Base-by-base conservation (phyloP, 208 protist genomes). In the Wallacemonas sp. region DNA sequence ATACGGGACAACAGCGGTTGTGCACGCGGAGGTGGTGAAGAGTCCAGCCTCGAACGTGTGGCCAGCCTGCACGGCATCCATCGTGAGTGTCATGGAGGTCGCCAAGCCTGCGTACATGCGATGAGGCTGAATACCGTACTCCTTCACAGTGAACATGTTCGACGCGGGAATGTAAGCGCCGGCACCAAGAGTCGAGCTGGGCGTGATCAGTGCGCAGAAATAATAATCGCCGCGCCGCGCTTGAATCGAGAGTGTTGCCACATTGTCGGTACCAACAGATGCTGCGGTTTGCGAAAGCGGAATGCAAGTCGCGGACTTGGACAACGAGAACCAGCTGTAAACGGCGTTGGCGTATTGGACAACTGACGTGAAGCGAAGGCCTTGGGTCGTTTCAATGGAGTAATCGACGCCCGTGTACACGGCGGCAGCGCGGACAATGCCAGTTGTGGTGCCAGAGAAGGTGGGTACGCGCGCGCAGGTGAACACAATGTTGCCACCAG, bases 111-210 rank as follows among this genome's bases (percentile, higher is more conserved):
- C 34, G 69, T 93, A 93, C 68, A 93, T 69, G 1, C 64, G 78
- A 44, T 80, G 77, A 28, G 86, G 86, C 58, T 84, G 75, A 27
- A 93, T 44, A 34, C 78, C 80, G 49, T 90, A 93, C 68, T 89
- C 82, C 22, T 30, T 19, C 0, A 93, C 78, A 15, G 36, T 36
- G 31, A 93, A 68, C 0, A 14, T 33, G 19, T 58, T 73, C 4
- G 24, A 24, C 17, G 80, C 74, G 2, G 86, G 86, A 44, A 87
- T 67, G 49, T 77, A 93, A 11, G 81, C 63, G 56, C 71, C 74
- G 15, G 70, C 38, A 2, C 58, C 28, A 26, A 42, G 41, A 36
- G 33, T 36, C n/a, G 56, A 36, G 4, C 58, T 72, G 1, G 62
- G 54, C 31, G 45, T 77, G 67, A 62, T 54, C 30, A 62, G 51